Evolutionary conservation across 805 yeast species (phyloP).

Genomic region (Suhomyces xylopsoci): DNA sequence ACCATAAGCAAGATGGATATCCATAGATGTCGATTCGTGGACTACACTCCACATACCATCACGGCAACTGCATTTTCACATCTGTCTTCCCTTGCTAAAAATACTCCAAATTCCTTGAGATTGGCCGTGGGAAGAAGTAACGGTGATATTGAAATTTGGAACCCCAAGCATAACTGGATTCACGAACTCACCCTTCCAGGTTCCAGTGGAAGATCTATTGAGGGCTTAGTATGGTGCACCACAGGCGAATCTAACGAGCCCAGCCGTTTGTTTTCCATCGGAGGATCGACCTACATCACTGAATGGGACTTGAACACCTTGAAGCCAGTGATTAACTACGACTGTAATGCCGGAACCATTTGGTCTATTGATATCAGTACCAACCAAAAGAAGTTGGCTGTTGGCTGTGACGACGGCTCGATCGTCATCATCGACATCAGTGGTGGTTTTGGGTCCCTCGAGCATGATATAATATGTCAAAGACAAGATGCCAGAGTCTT

Average conservation of each 20-base stretch:
- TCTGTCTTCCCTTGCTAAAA: constrained; percentile 38
- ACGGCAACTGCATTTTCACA: constrained; percentile 80
- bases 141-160: constrained; percentile 96
- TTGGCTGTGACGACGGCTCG: constrained; percentile 94
- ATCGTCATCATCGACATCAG: constrained; percentile 81
- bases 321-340: constrained; percentile 68
- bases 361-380: constrained; percentile 81
- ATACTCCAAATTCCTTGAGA: constrained; percentile 53
- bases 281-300: constrained; percentile 86
- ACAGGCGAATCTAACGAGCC: constrained; percentile 39
- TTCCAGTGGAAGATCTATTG: constrained; percentile 79
- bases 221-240: constrained; percentile 80
- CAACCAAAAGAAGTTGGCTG: constrained; percentile 63
- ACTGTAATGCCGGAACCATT: constrained; percentile 88
- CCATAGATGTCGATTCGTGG: constrained; percentile 91
- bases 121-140: constrained; percentile 90
- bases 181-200: constrained; percentile 74
- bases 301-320: constrained; percentile 88
- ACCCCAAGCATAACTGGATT: constrained; percentile 77
- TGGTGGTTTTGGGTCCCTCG: constrained; percentile 82
- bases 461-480: constrained; percentile 70
- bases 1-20: constrained; percentile 51
- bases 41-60: constrained; percentile 78
- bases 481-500: constrained; percentile 82
- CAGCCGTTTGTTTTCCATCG: constrained; percentile 82